Conservation (phyloP, 352 stramenopile genomes). For the Globisporangium acanthophoron region DNA sequence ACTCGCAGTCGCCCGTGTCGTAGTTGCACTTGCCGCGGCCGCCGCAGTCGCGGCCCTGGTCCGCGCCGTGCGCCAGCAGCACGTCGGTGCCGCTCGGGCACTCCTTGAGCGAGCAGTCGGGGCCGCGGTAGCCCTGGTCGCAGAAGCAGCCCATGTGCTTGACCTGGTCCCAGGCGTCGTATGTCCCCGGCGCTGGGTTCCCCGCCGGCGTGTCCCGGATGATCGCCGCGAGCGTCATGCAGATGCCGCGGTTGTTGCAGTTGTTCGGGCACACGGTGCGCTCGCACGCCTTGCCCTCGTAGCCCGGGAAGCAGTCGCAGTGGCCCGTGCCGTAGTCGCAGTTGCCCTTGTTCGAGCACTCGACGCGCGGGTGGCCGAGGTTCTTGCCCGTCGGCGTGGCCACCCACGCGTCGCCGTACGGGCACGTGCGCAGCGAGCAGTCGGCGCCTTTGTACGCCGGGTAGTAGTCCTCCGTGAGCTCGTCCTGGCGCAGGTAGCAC, state of each 20-base stretch:
- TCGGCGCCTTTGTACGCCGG: conserved; percentile 68
- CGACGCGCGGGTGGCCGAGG: conserved; percentile 62
- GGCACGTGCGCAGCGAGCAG: conserved; percentile 77
- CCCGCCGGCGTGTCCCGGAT: conserved; percentile 24
- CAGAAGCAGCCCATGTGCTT: conserved; percentile 95
- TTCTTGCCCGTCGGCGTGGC: conserved; percentile 53
- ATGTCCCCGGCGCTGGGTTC: conserved; percentile 11
- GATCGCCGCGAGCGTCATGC: conserved; percentile 88
- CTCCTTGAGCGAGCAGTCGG: conserved; percentile 94
- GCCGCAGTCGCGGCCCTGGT: conserved; percentile 87
- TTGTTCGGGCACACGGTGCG: conserved; percentile 93
- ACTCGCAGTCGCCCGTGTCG: conserved; percentile 89
- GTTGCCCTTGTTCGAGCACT: conserved; percentile 93
- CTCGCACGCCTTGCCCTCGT: conserved; percentile 89
- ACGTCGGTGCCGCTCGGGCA: conserved; percentile 91
- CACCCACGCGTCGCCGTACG: conserved; percentile 65
- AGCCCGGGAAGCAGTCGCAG: conserved; percentile 89
- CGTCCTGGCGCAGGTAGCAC: conserved; percentile 82
- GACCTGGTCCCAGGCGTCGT: conserved; percentile 86
- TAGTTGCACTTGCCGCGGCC: conserved; percentile 95
- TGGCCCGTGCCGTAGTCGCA: conserved; percentile 89
- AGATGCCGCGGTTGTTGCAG: conserved; percentile 92
- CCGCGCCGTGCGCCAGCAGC: conserved; percentile 74
- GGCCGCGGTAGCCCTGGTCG: conserved; percentile 91
- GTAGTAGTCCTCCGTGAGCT: conserved; percentile 29